phyloP scores from a whole-genome alignment of 768 basidiomycete species.

The Hericium erinaceus region DNA sequence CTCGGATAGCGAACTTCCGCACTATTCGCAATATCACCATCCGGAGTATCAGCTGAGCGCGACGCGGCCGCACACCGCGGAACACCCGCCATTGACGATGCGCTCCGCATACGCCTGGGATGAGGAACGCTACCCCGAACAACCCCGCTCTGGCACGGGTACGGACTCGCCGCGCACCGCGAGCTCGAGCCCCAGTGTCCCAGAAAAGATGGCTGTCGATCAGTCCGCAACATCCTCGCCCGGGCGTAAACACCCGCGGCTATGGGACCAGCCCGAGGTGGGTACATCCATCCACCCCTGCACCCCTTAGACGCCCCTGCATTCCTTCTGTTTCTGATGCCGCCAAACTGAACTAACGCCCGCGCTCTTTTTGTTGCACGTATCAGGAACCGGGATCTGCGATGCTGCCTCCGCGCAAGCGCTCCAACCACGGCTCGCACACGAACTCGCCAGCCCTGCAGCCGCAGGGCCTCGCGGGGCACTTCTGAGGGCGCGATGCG shows the following conservation, averaged over 20 bases:
- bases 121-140: conserved; percentile 7
- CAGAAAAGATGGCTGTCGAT: neutral
- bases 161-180: conserved; percentile 8
- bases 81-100: neutral
- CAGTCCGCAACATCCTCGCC: neutral
- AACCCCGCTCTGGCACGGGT: neutral
- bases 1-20: conserved; percentile 5
- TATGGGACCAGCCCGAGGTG: conserved; percentile 12
- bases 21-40: conserved; percentile 4
- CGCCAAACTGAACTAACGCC: too few species aligned
- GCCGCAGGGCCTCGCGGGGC: neutral
- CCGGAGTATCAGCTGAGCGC: conserved; percentile 1
- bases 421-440: neutral
- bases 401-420: conserved; percentile 2
- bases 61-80: neutral
- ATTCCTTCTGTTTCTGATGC: too few species aligned
- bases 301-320: too few species aligned
- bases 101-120: conserved; percentile 12
- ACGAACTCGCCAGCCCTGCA: neutral
- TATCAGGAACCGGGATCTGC: neutral
- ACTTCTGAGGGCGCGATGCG: neutral
- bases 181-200: conserved; percentile 5
- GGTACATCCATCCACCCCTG: neutral
- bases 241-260: conserved; percentile 12
- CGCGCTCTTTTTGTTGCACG: neutral